phyloP scores from a whole-genome alignment of 73 alveolate species.

The Paramecium pentaurelia region DNA sequence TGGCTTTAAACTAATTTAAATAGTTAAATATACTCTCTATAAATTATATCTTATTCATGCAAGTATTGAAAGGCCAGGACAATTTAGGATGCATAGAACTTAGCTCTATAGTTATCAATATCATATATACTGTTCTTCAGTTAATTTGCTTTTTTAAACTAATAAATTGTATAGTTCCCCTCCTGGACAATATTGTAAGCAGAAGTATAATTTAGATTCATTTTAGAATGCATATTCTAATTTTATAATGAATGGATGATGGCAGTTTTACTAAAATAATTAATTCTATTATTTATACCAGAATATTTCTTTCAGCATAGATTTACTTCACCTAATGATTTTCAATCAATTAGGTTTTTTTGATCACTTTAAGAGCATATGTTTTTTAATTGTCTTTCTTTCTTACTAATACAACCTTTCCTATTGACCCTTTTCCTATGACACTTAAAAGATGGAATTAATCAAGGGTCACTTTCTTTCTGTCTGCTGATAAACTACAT shows the following conservation, averaged over 20 bases:
- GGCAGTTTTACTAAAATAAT: not conserved
- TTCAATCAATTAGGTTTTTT: slow-evolving; percentile 47
- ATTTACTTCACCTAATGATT: slow-evolving; percentile 65
- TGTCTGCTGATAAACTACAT: not conserved
- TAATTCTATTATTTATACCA: slow-evolving; percentile 55
- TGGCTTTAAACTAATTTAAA: slow-evolving; percentile 42
- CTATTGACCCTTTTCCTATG: slow-evolving; percentile 65
- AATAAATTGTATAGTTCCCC: slow-evolving; percentile 70
- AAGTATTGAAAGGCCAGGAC: slow-evolving; percentile 73
- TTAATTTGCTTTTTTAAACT: not conserved
- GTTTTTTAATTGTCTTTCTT: slow-evolving; percentile 53
- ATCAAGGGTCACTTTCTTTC: not conserved
- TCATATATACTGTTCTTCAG: slow-evolving; percentile 8
- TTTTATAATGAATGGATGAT: slow-evolving; percentile 76
- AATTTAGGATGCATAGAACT: slow-evolving; percentile 77
- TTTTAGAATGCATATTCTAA: slow-evolving; percentile 85
- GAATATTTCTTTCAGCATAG: slow-evolving; percentile 68
- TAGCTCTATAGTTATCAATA: slow-evolving; percentile 54
- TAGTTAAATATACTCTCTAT: slow-evolving; percentile 71
- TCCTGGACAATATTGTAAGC: slow-evolving; percentile 84
- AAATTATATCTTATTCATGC: slow-evolving; percentile 75
- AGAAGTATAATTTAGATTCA: slow-evolving; percentile 65
- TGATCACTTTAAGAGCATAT: slow-evolving; percentile 65
- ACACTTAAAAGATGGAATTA: slow-evolving; percentile 38
- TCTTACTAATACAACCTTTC: slow-evolving; percentile 63